phyloP scores from a whole-genome alignment of 805 yeast species.

The Komagataella pastoris region DNA sequence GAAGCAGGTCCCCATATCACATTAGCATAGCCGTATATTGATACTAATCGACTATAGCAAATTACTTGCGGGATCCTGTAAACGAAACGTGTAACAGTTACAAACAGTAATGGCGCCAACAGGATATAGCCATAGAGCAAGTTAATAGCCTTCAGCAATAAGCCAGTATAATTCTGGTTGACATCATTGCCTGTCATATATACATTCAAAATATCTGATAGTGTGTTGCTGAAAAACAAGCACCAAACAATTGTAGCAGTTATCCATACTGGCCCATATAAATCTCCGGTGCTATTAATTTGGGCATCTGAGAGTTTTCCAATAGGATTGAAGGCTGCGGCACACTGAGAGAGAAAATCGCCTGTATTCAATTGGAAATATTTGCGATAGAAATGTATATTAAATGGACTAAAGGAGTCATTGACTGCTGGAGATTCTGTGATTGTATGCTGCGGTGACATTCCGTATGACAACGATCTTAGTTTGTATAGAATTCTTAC shows the following conservation, averaged over 20 bases:
- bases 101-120: conserved; percentile 33
- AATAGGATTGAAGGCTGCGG: conserved; percentile 44
- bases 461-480: not conserved
- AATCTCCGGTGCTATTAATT: conserved; percentile 40
- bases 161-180: conserved; percentile 38
- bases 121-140: conserved; percentile 70
- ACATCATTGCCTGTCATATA: conserved; percentile 27
- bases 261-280: conserved; percentile 88
- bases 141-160: conserved; percentile 55
- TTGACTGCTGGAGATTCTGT: not conserved
- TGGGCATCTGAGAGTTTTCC: conserved; percentile 13
- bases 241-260: conserved; percentile 69
- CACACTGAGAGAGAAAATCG: conserved; percentile 43
- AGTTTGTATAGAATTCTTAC: not conserved
- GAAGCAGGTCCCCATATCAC: conserved; percentile 81
- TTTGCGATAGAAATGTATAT: conserved; percentile 45
- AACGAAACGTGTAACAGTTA: conserved; percentile 31
- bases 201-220: conserved; percentile 50
- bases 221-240: conserved; percentile 63
- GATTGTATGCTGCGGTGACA: not conserved
- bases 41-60: conserved; percentile 45
- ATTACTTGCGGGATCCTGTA: conserved; percentile 35
- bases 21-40: conserved; percentile 79
- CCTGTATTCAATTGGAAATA: conserved; percentile 59
- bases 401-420: conserved; percentile 24